Percentiles rank a stretch among this genome's conserved stretches.
These are phyloP conservation scores for Trametes hirsuta DNA, from an alignment of 1,284 basidiomycete genomes.

Conservation along the genomic window DNA sequence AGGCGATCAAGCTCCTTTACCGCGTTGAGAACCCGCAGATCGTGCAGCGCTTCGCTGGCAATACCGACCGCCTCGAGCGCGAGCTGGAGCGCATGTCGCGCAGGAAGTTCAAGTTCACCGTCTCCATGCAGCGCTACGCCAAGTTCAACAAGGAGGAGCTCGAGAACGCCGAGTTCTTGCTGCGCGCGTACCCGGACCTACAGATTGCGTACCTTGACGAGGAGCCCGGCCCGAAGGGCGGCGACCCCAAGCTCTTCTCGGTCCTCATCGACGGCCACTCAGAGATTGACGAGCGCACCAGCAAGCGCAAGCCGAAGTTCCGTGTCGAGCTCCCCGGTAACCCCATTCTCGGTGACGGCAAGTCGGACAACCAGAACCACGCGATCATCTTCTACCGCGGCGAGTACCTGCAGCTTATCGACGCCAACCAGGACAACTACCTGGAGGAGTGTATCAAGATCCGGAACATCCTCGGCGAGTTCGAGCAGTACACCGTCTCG, in stretches of 20 bases:
- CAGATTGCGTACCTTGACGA: slow-evolving; percentile 99
- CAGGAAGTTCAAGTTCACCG: slow-evolving; percentile 98
- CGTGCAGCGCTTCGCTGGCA: slow-evolving; percentile 95
- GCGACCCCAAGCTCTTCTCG: slow-evolving; percentile 92
- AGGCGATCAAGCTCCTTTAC: slow-evolving; percentile 99
- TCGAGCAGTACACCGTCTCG: slow-evolving; percentile 93
- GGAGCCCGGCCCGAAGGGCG: slow-evolving; percentile 87
- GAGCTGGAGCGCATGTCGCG: slow-evolving; percentile 97
- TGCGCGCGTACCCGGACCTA: slow-evolving; percentile 97
- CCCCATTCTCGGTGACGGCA: slow-evolving; percentile 99
- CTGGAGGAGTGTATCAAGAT: slow-evolving; percentile 99
- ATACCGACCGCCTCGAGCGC: slow-evolving; percentile 95
- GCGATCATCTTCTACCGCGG: slow-evolving; percentile 99
- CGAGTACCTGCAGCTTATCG: slow-evolving; percentile 98
- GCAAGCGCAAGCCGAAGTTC: slow-evolving; percentile 97
- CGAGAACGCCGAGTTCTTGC: slow-evolving; percentile 97
- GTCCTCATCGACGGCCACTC: slow-evolving; percentile 97
- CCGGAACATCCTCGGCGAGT: slow-evolving; percentile 95
- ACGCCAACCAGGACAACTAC: slow-evolving; percentile 99
- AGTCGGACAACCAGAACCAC: slow-evolving; percentile 99
- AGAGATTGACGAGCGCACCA: slow-evolving; percentile 88
- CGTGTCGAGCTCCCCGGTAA: slow-evolving; percentile 97
- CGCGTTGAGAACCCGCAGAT: slow-evolving; percentile 99
- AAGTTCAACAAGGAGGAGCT: slow-evolving; percentile 99
- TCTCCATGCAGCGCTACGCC: slow-evolving; percentile 99